A percentile compares a stretch with the other conserved stretches of the same genome.
phyloP scores from a whole-genome alignment of 83 land plant species.

The Larix sibirica region DNA sequence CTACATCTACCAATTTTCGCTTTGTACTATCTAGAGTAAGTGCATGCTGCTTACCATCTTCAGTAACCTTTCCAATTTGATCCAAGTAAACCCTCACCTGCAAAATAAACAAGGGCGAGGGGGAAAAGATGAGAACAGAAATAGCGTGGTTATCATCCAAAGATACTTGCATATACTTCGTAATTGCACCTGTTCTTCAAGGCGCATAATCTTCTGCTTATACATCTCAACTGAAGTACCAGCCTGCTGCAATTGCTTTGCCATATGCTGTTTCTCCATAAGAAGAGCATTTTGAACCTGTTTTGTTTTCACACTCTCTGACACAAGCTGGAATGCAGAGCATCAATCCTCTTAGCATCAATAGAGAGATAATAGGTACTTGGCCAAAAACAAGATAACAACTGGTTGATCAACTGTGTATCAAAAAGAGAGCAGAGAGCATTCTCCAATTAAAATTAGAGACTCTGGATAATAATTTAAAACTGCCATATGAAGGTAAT shows the following conservation, averaged over 20 bases:
- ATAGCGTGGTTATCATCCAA: neutral
- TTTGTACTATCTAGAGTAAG: slow-evolving; percentile 49
- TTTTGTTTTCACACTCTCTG: slow-evolving; percentile 77
- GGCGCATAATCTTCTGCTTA: slow-evolving; percentile 52
- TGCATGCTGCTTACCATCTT: slow-evolving; percentile 57
- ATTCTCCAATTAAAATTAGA: neutral
- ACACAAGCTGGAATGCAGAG: slow-evolving; percentile 67
- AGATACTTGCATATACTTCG: neutral
- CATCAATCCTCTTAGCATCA: neutral
- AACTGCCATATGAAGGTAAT: no score
- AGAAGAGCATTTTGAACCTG: slow-evolving; percentile 65
- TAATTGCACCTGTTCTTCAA: slow-evolving; percentile 82
- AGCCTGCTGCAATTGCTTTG: slow-evolving; percentile 61
- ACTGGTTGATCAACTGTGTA: neutral
- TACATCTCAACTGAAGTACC: slow-evolving; percentile 55
- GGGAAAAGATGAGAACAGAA: neutral
- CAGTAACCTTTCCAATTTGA: slow-evolving; percentile 61
- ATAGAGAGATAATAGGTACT: neutral
- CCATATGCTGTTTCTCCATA: slow-evolving; percentile 58
- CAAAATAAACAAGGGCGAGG: slow-evolving; percentile 9
- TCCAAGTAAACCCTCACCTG: slow-evolving; percentile 70
- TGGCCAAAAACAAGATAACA: neutral
- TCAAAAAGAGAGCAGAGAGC: neutral
- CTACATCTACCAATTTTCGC: slow-evolving; percentile 63
- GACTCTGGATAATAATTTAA: no score